Percentiles rank a stretch among this genome's conserved stretches.
These are phyloP conservation scores for Phytophthora palmivora DNA, from an alignment of 352 stramenopile genomes.

Conservation along the genomic window DNA sequence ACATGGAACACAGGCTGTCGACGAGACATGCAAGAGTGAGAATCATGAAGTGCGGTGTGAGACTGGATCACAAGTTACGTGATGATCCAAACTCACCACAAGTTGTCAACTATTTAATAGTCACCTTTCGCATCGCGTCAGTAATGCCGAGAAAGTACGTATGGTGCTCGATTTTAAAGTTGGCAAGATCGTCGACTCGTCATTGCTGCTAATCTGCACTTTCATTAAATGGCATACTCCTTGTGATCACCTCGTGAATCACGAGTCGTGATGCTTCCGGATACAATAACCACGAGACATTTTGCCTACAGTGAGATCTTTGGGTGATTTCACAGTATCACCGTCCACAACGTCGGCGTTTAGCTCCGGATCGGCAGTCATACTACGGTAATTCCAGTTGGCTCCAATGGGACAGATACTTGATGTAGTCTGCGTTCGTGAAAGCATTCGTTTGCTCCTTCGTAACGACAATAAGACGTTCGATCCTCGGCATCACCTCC, in stretches of 20 bases:
- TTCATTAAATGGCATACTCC: conserved; percentile 55
- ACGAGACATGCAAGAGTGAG: no score
- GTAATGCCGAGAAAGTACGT: conserved; percentile 27
- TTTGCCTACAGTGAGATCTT: conserved; percentile 41
- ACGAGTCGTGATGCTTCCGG: conserved; percentile 68
- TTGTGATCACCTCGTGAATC: conserved; percentile 63
- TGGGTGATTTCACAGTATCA: conserved; percentile 26
- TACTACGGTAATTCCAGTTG: conserved; percentile 61
- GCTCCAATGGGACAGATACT: conserved; percentile 55
- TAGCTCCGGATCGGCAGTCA: conserved; percentile 64
- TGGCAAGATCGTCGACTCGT: conserved; percentile 40
- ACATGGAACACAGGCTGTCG: no score
- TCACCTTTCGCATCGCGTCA: conserved; percentile 21
- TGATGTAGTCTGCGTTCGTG: conserved; percentile 41
- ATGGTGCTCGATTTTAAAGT: conserved; percentile 22
- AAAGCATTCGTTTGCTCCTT: conserved; percentile 27
- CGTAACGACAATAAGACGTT: conserved; percentile 49
- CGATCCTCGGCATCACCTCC: conserved; percentile 44
- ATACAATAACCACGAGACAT: conserved; percentile 62
- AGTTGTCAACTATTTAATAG: no score
- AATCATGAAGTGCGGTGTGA: no score
- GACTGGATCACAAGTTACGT: no score
- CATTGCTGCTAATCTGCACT: conserved; percentile 38
- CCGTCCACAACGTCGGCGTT: conserved; percentile 57
- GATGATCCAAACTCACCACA: no score